Evolutionary conservation across 257 asterid species (phyloP).

Genomic region (Nicotiana paniculata): DNA sequence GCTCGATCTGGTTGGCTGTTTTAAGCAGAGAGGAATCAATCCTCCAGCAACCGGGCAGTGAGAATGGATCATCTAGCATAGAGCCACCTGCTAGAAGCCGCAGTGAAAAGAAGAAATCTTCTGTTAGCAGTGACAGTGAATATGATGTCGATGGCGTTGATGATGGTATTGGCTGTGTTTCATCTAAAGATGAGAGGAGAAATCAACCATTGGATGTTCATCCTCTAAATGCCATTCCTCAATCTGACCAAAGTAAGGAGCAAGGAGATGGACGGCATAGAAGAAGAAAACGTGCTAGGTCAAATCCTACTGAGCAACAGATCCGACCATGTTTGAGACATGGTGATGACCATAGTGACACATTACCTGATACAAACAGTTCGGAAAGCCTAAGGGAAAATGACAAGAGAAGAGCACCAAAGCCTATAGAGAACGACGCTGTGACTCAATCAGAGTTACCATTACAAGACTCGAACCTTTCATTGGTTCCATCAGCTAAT

Average conservation of each 20-base stretch:
- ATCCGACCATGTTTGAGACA: conserved; percentile 27
- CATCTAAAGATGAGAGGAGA: conserved; percentile 46
- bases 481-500: conserved; percentile 33
- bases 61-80: conserved; percentile 62
- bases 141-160: conserved; percentile 61
- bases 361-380: conserved; percentile 29
- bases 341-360: conserved; percentile 21
- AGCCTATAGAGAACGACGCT: conserved; percentile 20
- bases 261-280: conserved; percentile 21
- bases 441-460: conserved; percentile 23
- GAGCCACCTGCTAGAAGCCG: conserved; percentile 45
- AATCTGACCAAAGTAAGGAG: conserved; percentile 26
- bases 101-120: conserved; percentile 44
- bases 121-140: conserved; percentile 59
- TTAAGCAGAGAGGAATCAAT: conserved; percentile 64
- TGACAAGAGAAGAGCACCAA: conserved; percentile 12
- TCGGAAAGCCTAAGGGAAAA: conserved; percentile 18
- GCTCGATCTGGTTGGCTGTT: conserved; percentile 72
- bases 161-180: conserved; percentile 51
- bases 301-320: conserved; percentile 19
- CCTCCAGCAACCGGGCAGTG: conserved; percentile 52
- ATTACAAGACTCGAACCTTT: conserved; percentile 25
- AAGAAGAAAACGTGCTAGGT: conserved; percentile 29
- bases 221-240: conserved; percentile 16
- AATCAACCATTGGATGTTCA: conserved; percentile 22